Base-by-base conservation (phyloP, 2,329 filamentous ascomycete species). In the Colletotrichum paranaense region DNA sequence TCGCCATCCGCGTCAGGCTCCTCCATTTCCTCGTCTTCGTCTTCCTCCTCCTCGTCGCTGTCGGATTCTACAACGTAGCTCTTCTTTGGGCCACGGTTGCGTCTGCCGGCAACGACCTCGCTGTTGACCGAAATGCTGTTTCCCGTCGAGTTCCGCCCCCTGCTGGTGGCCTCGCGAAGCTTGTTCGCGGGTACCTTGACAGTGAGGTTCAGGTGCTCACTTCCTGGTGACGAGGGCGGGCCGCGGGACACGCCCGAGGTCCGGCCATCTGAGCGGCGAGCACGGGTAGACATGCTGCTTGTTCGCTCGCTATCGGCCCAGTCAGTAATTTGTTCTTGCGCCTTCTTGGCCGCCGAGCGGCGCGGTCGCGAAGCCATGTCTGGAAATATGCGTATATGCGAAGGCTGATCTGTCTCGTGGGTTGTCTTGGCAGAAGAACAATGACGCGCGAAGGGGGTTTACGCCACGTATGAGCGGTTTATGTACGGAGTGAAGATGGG, bases 21-120 rank as follows among this genome's bases (percentile, higher is more conserved):
- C 19, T 76, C 75, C 65, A 81, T 78, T 5, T 79, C 79, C 9
- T 83, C 82, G 9, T 84, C 84, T 9, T 84, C 80, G 0, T 82
- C 82, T 19, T 79, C 83, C 2, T 86, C 85, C 3, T 85, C 84
- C 28, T 86, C 85, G n/a, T 86, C 85, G 49, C 84, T 84, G 67
- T 86, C 87, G 49, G 87, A 89, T 74, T 90, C 89, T 28, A 91
- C 87, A 46, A 90, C 87, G 67, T 91, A 91, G 76, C 86, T 90
- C 81, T 90, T 91, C 81, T 89, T 89, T 22, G 84, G 85, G 6
- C 86, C 87, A 9, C 88, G 86, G 71, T 87, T 89, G 62, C 89
- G 84, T 76, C 88, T 88, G 49, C 86, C 86, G 30, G 84, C 81
- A 22, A 88, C 79, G 62, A 88, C 87, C 76, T 88, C 85, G 35